phyloP scores from a whole-genome alignment of 805 yeast genomes.

The Metschnikowia chrysomelidarum region DNA sequence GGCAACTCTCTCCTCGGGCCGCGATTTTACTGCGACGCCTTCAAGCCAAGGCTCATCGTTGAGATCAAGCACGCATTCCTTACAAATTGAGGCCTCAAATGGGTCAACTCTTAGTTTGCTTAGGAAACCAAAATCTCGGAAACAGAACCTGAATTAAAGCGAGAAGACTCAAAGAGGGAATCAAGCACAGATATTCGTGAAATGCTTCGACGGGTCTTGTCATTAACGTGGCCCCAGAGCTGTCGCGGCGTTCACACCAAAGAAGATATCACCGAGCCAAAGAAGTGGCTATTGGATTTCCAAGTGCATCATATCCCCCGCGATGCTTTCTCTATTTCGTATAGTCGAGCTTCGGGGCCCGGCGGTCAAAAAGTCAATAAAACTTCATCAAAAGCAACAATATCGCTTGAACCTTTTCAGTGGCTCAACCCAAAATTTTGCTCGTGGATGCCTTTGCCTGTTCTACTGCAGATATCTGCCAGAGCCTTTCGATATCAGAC shows the following conservation, averaged over 20 bases:
- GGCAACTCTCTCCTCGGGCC: no score
- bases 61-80: no score
- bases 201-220: conserved; percentile 3
- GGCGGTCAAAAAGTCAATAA: conserved; percentile 90
- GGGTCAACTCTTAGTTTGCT: no score
- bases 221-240: background rate
- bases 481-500: conserved; percentile 52
- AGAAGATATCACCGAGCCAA: conserved; percentile 26
- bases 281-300: conserved; percentile 42
- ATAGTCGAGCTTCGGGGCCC: conserved; percentile 71
- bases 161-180: no score
- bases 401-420: conserved; percentile 42
- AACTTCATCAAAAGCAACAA: conserved; percentile 62
- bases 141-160: no score
- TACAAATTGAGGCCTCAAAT: no score
- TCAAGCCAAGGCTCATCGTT: no score
- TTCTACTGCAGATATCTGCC: conserved; percentile 40
- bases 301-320: conserved; percentile 41
- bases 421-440: conserved; percentile 43
- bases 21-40: no score
- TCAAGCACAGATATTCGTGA: no score
- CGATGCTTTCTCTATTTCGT: conserved; percentile 42
- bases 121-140: no score
- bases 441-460: conserved; percentile 59
- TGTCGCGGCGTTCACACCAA: conserved; percentile 3